phyloP scores from a whole-genome alignment of 164 flowering plant genomes.

The Berberis vulgaris region DNA sequence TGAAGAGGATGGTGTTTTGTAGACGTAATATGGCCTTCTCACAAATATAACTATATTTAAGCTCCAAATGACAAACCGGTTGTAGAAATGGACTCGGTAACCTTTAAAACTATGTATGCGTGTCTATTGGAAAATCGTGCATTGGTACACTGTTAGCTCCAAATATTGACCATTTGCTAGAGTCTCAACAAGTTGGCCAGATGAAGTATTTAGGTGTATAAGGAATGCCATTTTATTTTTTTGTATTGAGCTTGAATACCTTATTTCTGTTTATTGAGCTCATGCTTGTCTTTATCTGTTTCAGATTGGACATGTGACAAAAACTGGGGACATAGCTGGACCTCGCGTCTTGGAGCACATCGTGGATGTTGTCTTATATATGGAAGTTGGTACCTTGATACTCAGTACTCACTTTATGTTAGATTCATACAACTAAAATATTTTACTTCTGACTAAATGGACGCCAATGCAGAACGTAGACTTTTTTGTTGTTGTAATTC shows the following conservation, averaged over 20 bases:
- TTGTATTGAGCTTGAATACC: background rate
- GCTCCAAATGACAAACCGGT: too few species aligned
- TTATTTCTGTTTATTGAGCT: background rate
- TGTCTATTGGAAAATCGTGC: too few species aligned
- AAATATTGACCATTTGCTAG: too few species aligned
- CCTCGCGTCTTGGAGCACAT: constrained; percentile 97
- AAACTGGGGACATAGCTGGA: constrained; percentile 94
- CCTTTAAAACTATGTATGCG: too few species aligned
- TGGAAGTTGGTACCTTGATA: constrained; percentile 71
- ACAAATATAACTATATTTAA: too few species aligned
- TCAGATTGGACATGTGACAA: constrained; percentile 94
- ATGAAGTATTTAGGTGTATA: too few species aligned
- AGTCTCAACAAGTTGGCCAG: too few species aligned
- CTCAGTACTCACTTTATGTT: constrained; percentile 1
- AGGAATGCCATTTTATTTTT: too few species aligned
- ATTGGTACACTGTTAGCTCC: too few species aligned
- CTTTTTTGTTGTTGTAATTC: background rate
- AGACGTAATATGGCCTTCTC: too few species aligned
- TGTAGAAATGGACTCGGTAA: too few species aligned
- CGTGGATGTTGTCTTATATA: constrained; percentile 86
- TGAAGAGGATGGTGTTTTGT: too few species aligned
- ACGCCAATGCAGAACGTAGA: background rate
- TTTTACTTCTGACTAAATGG: background rate
- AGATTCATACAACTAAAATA: background rate
- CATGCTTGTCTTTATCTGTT: constrained; percentile 11